phyloP scores from a whole-genome alignment of 2,329 filamentous ascomycete genomes.

The Penicillium paneum region DNA sequence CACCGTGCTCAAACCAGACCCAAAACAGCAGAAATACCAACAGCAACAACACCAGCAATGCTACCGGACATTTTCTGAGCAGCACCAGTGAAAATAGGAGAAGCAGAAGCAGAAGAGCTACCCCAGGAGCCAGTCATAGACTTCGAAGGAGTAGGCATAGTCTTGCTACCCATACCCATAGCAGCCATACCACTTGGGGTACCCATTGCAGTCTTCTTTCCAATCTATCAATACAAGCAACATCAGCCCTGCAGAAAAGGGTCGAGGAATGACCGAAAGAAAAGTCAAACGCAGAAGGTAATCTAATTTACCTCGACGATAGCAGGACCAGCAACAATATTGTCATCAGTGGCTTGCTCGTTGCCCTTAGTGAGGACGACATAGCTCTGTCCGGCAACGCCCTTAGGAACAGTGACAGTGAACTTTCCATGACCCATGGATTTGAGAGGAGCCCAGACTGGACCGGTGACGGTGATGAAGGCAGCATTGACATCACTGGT shows the following conservation, averaged over 20 bases:
- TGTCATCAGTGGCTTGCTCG: slow-evolving; percentile 25
- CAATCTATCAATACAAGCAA: slow-evolving; percentile 10
- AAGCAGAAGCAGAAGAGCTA: slow-evolving; percentile 8
- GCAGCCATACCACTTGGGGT: slow-evolving; percentile 2
- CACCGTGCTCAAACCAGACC: background rate
- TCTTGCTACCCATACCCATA: slow-evolving; percentile 3
- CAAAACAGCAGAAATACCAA: background rate
- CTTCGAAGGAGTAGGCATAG: background rate
- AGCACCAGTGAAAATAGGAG: background rate
- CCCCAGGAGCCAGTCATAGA: slow-evolving; percentile 1
- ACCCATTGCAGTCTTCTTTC: slow-evolving; percentile 5
- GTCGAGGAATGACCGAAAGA: background rate
- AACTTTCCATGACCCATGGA: slow-evolving; percentile 14
- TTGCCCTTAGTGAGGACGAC: slow-evolving; percentile 28
- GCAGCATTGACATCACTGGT: slow-evolving; percentile 18
- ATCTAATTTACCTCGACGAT: slow-evolving; percentile 30
- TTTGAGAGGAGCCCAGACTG: slow-evolving; percentile 15
- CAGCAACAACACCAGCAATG: background rate
- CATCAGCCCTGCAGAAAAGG: background rate
- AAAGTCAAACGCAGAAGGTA: background rate
- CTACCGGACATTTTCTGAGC: background rate
- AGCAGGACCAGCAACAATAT: slow-evolving; percentile 32
- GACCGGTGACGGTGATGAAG: slow-evolving; percentile 25
- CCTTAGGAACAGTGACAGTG: slow-evolving; percentile 24
- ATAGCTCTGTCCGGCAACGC: slow-evolving; percentile 29